These are phyloP conservation scores for Fusarium sp. DNA, from an alignment of 2,329 filamentous ascomycete genomes.

Conservation along the genomic window DNA sequence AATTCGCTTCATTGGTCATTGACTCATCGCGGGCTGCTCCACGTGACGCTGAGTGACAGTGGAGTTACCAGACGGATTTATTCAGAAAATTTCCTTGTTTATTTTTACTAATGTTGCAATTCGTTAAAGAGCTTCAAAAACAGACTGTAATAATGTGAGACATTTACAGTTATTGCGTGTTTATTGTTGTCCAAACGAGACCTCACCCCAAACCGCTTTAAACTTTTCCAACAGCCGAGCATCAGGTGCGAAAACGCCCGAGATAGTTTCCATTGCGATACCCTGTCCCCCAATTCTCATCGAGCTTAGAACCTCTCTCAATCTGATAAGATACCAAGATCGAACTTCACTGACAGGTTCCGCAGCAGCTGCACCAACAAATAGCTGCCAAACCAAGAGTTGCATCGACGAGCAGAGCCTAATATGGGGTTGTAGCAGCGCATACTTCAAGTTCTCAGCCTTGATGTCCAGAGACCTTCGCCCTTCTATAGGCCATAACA, in stretches of 20 bases:
- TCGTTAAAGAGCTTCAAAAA: fast-evolving
- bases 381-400: slow-evolving; percentile 33
- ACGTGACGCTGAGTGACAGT: slow-evolving; percentile 2
- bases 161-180: too few relatives aligned
- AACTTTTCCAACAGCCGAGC: not conserved
- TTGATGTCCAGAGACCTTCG: not conserved
- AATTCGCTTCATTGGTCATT: not conserved
- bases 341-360: not conserved
- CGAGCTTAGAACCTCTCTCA: not conserved
- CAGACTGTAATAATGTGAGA: not conserved
- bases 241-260: not conserved
- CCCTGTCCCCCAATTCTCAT: not conserved
- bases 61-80: not conserved
- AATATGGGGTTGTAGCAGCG: slow-evolving; percentile 5
- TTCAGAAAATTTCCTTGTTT: fast-evolving
- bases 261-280: not conserved
- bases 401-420: slow-evolving; percentile 30
- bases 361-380: slow-evolving; percentile 29
- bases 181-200: not conserved
- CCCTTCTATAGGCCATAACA: slow-evolving; percentile 11
- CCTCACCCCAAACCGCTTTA: slow-evolving; percentile 5
- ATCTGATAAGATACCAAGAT: slow-evolving; percentile 2
- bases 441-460: slow-evolving; percentile 8
- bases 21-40: not conserved
- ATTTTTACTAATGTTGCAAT: not conserved